Base-by-base conservation (phyloP, 208 protist genomes). In the Trypanosoma mega region DNA sequence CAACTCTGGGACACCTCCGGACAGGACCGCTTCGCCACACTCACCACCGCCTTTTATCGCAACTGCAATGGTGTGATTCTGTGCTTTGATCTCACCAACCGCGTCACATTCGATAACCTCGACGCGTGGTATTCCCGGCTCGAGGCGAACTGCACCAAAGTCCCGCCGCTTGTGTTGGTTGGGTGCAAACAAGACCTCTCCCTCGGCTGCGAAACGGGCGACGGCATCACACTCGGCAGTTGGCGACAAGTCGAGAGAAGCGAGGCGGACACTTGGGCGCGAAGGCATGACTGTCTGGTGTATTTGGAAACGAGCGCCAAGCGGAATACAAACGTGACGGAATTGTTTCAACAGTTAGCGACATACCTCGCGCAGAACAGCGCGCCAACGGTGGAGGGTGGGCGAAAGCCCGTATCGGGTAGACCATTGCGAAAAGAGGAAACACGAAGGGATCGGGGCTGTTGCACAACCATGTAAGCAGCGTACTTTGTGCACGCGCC, bases 61-160 rank as follows among this genome's bases (percentile, higher is more conserved):
- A 94, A 93, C 67, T 93, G 89, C 68, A 82, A 92, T 45, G 93
- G 86, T 9, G 87, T 85, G 2, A 34, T 99, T 8, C 75, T 99
- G 5, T 98, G 98, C 65, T 99, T 99, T 65, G 98, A 99, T 64
- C 85, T 98, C 29, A 99, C 98, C 18, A 98, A 95, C 51, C 63
- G 79, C 16, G 33, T 66, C 37, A 90, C 88, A 27, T 98, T 97
- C 68, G 81, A 94, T 23, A 81, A 96, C 53, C 73, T 97, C 14
- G 76, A 96, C 37, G 72, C 63, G 63, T 94, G 88, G 88, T 94
- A 82, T 33, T 78, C 87, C 37, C 72, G 82, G 12, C 57, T 94
- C 18, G 58, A 79, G 64, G 68, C 73, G 3, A 77, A 92, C 72
- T 90, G 76, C 11, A 64, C 74, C 2, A 57, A 60, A 2, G 51